A percentile compares a stretch with the other conserved stretches of the same genome.
phyloP scores from a whole-genome alignment of 768 basidiomycete species.

The Tricholoma terreum region DNA sequence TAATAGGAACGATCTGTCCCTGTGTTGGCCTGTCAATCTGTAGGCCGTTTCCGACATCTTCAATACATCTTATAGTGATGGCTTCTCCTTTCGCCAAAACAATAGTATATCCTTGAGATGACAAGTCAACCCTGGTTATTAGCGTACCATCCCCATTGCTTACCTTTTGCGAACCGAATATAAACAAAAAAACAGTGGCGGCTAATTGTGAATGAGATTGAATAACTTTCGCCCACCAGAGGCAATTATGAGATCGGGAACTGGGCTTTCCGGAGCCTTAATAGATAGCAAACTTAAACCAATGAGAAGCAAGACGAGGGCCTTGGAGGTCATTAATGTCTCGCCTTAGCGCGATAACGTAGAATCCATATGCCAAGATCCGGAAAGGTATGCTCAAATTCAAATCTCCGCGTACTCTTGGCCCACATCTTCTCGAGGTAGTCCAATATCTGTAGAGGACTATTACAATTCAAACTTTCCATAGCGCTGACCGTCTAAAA shows the following conservation, averaged over 20 bases:
- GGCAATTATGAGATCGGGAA: slow-evolving; percentile 46
- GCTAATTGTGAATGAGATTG: slow-evolving; percentile 25
- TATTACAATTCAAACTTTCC: slow-evolving; percentile 39
- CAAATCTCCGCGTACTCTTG: slow-evolving; percentile 19
- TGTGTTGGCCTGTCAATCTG: no score
- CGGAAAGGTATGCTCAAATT: slow-evolving; percentile 45
- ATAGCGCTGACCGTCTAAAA: neutral
- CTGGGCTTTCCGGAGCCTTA: slow-evolving; percentile 40
- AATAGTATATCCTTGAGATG: slow-evolving; percentile 32
- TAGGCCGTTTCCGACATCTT: no score
- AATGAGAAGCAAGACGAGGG: neutral
- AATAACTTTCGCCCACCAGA: slow-evolving; percentile 29
- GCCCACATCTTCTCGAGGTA: slow-evolving; percentile 19
- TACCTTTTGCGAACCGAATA: slow-evolving; percentile 47
- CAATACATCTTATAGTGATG: no score
- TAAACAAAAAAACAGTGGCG: slow-evolving; percentile 39
- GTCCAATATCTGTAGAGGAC: slow-evolving; percentile 37
- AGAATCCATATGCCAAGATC: slow-evolving; percentile 43
- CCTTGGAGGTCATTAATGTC: neutral
- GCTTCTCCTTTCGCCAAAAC: slow-evolving; percentile 30
- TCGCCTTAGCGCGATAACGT: slow-evolving; percentile 41
- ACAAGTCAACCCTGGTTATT: neutral
- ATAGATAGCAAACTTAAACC: slow-evolving; percentile 47
- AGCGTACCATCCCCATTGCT: neutral
- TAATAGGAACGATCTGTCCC: no score